A percentile compares a stretch with the other conserved stretches of the same genome.
These are phyloP conservation scores for Podospora pseudocomata DNA, from an alignment of 495 filamentous ascomycete genomes.

Conservation along the genomic window DNA sequence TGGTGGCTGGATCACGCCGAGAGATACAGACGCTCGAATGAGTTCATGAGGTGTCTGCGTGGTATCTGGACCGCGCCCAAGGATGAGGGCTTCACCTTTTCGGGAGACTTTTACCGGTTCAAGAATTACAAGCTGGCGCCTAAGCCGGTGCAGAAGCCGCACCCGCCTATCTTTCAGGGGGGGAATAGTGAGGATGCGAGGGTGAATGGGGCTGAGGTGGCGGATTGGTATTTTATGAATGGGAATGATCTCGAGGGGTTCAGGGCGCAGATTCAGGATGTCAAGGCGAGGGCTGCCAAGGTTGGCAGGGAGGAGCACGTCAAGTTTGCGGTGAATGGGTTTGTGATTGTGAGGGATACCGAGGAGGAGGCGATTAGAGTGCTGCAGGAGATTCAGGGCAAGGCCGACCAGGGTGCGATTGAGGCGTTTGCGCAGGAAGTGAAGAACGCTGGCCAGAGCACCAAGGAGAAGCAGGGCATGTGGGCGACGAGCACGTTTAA, in stretches of 20 bases:
- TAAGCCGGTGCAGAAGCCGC: slow-evolving; percentile 42
- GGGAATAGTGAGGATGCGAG: slow-evolving; percentile 47
- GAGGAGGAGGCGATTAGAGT: slow-evolving; percentile 45
- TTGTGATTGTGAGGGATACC: slow-evolving; percentile 48
- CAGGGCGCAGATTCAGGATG: slow-evolving; percentile 44
- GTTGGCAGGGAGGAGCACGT: slow-evolving; percentile 38
- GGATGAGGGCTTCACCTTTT: slow-evolving; percentile 43
- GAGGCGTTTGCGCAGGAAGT: slow-evolving; percentile 44
- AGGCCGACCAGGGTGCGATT: slow-evolving; percentile 46
- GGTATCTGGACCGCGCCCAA: slow-evolving; percentile 44
- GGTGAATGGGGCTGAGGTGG: slow-evolving; percentile 41
- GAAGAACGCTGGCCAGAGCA: slow-evolving; percentile 43
- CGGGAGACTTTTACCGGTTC: slow-evolving; percentile 49
- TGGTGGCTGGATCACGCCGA: slow-evolving; percentile 53
- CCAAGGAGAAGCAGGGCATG: slow-evolving; percentile 44
- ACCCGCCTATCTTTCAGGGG: slow-evolving; percentile 49
- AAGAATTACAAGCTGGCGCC: slow-evolving; percentile 46
- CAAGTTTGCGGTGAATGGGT: slow-evolving; percentile 47
- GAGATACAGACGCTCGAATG: slow-evolving; percentile 44
- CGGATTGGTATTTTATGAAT: slow-evolving; percentile 52
- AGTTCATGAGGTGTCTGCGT: slow-evolving; percentile 46
- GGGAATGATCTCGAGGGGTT: slow-evolving; percentile 50
- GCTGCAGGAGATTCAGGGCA: slow-evolving; percentile 48
- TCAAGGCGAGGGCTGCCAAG: slow-evolving; percentile 37
- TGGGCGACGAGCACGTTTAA: slow-evolving; percentile 47